Percentiles rank a stretch among this genome's conserved stretches.
phyloP scores from a whole-genome alignment of 345 rosid genomes.

The Streptanthus diversifolius region DNA sequence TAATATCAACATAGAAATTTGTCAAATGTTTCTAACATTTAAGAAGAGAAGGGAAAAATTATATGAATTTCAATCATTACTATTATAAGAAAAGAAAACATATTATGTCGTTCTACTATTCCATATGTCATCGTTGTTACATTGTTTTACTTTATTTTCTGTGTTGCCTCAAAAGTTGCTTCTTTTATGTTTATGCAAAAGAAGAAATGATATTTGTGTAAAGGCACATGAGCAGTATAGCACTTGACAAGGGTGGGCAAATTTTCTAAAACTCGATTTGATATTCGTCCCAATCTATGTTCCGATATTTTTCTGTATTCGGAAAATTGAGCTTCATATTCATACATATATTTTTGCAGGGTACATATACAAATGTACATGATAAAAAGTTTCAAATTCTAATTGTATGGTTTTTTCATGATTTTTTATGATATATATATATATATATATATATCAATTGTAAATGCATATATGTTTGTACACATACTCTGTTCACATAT shows the following conservation, averaged over 20 bases:
- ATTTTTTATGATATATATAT: too few species aligned
- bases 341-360: too few species aligned
- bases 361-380: not conserved
- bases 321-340: too few species aligned
- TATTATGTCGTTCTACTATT: not conserved
- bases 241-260: not conserved
- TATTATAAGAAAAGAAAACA: not conserved
- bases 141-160: not conserved
- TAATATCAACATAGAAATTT: not conserved
- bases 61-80: not conserved
- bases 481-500: conserved; percentile 18
- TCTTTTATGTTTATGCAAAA: not conserved
- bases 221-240: not conserved
- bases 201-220: not conserved
- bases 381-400: too few species aligned
- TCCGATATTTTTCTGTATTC: too few species aligned
- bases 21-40: not conserved
- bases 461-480: not conserved
- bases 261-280: not conserved
- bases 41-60: not conserved
- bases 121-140: not conserved
- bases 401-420: too few species aligned
- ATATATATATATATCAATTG: not conserved
- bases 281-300: not conserved
- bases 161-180: not conserved